Evolutionary conservation across 106 monocot species (phyloP), one percentile per base, ranked within the genome.

Genomic region (Dioscorea zingiberensis): DNA sequence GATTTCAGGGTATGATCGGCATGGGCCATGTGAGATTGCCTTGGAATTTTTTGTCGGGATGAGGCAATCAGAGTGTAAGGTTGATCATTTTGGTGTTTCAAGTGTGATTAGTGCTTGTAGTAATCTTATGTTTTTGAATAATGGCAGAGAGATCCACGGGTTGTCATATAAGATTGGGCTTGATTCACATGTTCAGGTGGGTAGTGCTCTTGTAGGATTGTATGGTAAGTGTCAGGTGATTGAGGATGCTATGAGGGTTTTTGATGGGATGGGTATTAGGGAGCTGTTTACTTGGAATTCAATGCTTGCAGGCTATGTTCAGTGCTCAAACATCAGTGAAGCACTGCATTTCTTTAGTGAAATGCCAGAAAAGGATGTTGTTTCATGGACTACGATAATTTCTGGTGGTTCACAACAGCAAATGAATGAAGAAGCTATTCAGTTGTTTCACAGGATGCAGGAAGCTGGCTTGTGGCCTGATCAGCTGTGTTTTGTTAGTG

Each of bases 361-460:
- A 25, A 82, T 82, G 64, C 66, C 69, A 47, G 32, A 44, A 4
- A 82, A 62, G 66, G 58, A 77, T 66, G 69, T 82, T 21, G 69
- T 82, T 73, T 82, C 74, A 2, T 82, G 82, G 82, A 82, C 77
- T 18, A 64, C 69, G 3, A 49, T 82, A 23, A 44, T 82, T 47
- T 58, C 56, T n/a, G 81, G 76, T n/a, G 69, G 73, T 63, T 65
- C 69, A n/a, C 71, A 66, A 22, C 77, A 82, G 54, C 25, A 73
- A 7, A 29, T 27, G 59, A 66, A 74, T 55, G 48, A 46, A 18
- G 60, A 82, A 25, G 73, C 82, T 27, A 66, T 77, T 54, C 1
- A n/a, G 1, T 70, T 69, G 12, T 82, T 66, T 61, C 45, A 60
- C 19, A 29, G 64, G 53, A 69, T 77, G 82, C 28, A 25, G 32